These are phyloP conservation scores for Scenedesmus sp. DNA, from an alignment of 163 green algal species.

Conservation along the genomic window DNA sequence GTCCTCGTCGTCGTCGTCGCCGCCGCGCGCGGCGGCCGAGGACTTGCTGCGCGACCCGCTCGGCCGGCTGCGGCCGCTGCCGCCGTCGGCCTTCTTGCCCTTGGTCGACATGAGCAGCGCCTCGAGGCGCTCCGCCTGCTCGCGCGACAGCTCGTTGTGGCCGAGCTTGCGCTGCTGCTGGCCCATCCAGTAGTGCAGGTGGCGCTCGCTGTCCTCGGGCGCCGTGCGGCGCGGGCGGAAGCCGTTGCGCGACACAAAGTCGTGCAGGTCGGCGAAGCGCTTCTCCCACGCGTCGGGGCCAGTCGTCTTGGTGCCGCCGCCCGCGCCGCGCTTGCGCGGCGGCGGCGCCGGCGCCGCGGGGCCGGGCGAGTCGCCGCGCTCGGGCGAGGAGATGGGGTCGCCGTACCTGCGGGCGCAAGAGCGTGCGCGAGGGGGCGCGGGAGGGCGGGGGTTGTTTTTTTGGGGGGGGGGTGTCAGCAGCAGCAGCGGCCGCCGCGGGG, in stretches of 20 bases:
- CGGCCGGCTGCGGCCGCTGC: not conserved
- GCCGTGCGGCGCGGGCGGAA: constrained; percentile 43
- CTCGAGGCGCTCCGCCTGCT: constrained; percentile 37
- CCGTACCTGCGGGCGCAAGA: constrained; percentile 17
- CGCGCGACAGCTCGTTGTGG: constrained; percentile 29
- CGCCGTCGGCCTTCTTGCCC: constrained; percentile 31
- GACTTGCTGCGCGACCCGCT: not conserved
- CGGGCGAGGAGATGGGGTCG: constrained; percentile 18
- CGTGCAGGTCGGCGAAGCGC: constrained; percentile 22
- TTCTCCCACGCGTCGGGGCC: constrained; percentile 36
- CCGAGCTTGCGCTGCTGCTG: constrained; percentile 51
- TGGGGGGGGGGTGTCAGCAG: no score
- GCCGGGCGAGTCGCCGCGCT: constrained; percentile 26
- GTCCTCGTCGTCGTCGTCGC: constrained; percentile 6
- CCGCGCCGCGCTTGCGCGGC: constrained; percentile 2
- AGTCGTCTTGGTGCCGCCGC: constrained; percentile 25
- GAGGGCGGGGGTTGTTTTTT: no score
- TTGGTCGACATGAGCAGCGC: constrained; percentile 15
- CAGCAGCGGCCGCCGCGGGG: no score
- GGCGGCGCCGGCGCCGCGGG: constrained; percentile 17
- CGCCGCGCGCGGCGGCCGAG: not conserved
- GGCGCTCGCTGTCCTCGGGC: constrained; percentile 32
- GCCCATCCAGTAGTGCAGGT: constrained; percentile 47
- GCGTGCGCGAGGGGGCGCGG: no score
- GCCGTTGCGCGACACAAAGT: constrained; percentile 41